These are phyloP conservation scores for Malania oleifera DNA, from an alignment of 164 flowering plant species.

Conservation along the genomic window DNA sequence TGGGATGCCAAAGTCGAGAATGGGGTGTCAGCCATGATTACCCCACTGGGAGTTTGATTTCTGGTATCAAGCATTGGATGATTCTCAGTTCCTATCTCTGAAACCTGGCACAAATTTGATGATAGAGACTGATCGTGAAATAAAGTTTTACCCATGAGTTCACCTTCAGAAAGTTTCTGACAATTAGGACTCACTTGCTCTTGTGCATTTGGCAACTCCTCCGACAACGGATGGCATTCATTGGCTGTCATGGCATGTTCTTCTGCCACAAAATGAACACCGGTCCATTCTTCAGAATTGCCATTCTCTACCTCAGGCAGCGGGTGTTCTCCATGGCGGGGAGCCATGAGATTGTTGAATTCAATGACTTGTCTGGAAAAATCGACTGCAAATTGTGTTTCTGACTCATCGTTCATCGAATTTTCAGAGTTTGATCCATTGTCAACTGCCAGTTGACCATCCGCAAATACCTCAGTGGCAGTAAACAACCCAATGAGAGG, in stretches of 20 bases:
- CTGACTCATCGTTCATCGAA: background rate
- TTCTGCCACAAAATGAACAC: background rate
- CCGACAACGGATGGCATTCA: background rate
- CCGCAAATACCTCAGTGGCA: background rate
- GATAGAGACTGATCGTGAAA: no score
- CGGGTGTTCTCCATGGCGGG: background rate
- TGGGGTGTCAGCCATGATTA: background rate
- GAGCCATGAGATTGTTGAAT: background rate
- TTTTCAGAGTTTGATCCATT: background rate
- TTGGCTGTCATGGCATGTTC: background rate
- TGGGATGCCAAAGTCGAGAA: constrained; percentile 10
- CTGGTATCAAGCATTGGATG: background rate
- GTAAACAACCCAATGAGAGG: background rate
- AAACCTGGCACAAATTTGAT: no score
- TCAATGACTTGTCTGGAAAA: background rate
- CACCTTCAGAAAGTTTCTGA: background rate
- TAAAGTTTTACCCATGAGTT: background rate
- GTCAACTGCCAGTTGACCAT: background rate
- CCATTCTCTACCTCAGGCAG: background rate
- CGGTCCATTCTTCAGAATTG: background rate
- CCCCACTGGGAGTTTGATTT: background rate
- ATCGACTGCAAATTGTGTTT: background rate
- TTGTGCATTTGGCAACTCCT: background rate
- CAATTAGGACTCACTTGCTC: background rate
- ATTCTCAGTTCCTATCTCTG: background rate